These are phyloP conservation scores for Aschersonia sp. DNA, from an alignment of 2,329 filamentous ascomycete species.

Conservation along the genomic window DNA sequence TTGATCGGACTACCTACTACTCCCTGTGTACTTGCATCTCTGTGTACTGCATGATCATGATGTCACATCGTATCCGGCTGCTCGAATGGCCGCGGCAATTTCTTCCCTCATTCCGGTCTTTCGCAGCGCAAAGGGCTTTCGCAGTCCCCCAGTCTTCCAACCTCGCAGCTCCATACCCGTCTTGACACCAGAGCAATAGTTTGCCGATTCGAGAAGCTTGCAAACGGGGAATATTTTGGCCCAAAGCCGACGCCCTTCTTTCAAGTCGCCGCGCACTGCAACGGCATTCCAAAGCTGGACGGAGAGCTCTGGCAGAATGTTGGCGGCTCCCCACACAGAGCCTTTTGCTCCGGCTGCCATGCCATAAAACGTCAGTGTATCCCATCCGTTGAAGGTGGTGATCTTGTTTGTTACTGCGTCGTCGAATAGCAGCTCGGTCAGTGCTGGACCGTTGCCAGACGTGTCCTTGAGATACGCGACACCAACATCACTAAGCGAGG, in stretches of 20 bases:
- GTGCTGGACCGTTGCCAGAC: constrained; percentile 32
- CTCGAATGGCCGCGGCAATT: background rate
- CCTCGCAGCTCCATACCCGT: constrained; percentile 33
- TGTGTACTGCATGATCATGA: background rate
- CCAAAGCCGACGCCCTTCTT: constrained; percentile 29
- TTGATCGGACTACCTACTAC: too few species aligned
- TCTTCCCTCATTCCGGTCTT: background rate
- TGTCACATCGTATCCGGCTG: constrained; percentile 5
- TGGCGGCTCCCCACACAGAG: constrained; percentile 34
- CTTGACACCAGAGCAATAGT: constrained; percentile 32
- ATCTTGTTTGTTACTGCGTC: constrained; percentile 15
- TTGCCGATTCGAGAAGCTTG: constrained; percentile 32
- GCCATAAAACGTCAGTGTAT: constrained; percentile 37
- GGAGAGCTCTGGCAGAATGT: constrained; percentile 33
- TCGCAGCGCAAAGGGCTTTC: constrained; percentile 30
- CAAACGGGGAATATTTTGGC: constrained; percentile 32
- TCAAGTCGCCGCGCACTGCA: constrained; percentile 19
- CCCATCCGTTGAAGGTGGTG: constrained; percentile 37
- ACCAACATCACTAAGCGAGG: constrained; percentile 26
- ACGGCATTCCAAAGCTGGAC: constrained; percentile 31
- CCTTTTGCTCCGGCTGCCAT: constrained; percentile 33
- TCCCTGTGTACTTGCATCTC: too few species aligned
- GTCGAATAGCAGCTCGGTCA: constrained; percentile 33
- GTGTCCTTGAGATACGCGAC: constrained; percentile 38
- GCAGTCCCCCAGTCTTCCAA: constrained; percentile 27